phyloP scores from a whole-genome alignment of 1,284 basidiomycete species.

The Sphaerobolus stellatus region DNA sequence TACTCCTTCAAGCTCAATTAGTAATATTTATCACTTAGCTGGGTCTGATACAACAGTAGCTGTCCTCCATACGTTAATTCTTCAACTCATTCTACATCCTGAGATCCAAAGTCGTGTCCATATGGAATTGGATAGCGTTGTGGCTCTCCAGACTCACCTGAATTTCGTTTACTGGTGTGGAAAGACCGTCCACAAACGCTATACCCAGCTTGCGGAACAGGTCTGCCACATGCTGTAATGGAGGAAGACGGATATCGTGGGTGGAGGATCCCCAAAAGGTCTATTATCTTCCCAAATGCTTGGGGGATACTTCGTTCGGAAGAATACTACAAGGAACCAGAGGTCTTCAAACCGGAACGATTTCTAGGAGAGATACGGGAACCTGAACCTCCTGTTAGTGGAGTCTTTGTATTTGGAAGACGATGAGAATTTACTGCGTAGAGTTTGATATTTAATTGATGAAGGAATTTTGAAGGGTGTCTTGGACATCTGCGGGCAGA shows the following conservation, averaged over 20 bases:
- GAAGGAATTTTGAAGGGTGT: background rate
- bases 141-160: slow-evolving; percentile 38
- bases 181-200: slow-evolving; percentile 57
- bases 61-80: slow-evolving; percentile 50
- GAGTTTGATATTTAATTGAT: background rate
- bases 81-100: slow-evolving; percentile 55
- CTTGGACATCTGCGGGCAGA: slow-evolving; percentile 1
- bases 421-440: slow-evolving; percentile 7
- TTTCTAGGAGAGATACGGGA: slow-evolving; percentile 22
- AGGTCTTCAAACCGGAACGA: slow-evolving; percentile 28
- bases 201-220: slow-evolving; percentile 50
- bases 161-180: slow-evolving; percentile 54
- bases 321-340: slow-evolving; percentile 26
- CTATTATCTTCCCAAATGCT: slow-evolving; percentile 27
- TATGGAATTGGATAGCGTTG: slow-evolving; percentile 59
- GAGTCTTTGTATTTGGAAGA: slow-evolving; percentile 18
- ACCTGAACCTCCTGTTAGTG: slow-evolving; percentile 39
- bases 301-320: slow-evolving; percentile 37
- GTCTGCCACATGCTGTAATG: slow-evolving; percentile 29
- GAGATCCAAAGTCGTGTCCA: slow-evolving; percentile 55
- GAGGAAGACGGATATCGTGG: slow-evolving; percentile 29
- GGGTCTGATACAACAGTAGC: slow-evolving; percentile 40
- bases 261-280: slow-evolving; percentile 29
- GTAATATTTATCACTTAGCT: background rate
- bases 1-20: background rate